A percentile compares a stretch with the other conserved stretches of the same genome.
Conservation (phyloP, 2,329 filamentous ascomycete species). For the Fusarium oxysporum region DNA sequence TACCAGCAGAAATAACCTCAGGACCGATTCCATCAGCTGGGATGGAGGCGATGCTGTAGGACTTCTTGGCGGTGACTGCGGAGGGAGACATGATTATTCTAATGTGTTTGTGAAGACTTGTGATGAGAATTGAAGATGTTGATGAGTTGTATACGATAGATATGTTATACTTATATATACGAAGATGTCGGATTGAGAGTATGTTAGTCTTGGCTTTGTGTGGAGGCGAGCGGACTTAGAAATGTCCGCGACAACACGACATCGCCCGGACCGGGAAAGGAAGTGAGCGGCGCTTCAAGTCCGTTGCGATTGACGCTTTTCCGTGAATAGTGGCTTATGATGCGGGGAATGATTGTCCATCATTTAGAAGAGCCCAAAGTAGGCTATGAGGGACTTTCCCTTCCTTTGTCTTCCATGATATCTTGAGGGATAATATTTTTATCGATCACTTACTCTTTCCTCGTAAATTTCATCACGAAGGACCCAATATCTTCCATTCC, state of each 20-base stretch:
- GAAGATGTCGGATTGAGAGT: conserved; percentile 8
- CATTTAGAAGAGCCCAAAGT: neutral
- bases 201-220: conserved; percentile 20
- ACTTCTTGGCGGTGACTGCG: conserved; percentile 41
- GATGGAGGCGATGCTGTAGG: conserved; percentile 68
- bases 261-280: neutral
- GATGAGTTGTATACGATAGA: neutral
- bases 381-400: neutral
- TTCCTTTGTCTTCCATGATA: neutral
- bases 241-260: conserved; percentile 19
- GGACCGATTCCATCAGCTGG: conserved; percentile 73
- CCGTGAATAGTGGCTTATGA: neutral
- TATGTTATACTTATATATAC: neutral
- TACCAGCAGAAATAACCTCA: conserved; percentile 71
- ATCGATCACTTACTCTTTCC: neutral
- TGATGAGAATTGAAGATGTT: rapidly evolving
- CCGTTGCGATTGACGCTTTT: conserved; percentile 8
- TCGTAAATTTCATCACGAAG: rapidly evolving
- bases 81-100: conserved; percentile 39
- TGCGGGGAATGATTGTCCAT: conserved; percentile 22
- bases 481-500: too few species aligned
- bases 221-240: conserved; percentile 23
- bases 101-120: neutral
- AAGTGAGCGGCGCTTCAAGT: conserved; percentile 1
- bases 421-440: neutral